phyloP scores from a whole-genome alignment of 768 basidiomycete species.

The Butyriboletus loyo region DNA sequence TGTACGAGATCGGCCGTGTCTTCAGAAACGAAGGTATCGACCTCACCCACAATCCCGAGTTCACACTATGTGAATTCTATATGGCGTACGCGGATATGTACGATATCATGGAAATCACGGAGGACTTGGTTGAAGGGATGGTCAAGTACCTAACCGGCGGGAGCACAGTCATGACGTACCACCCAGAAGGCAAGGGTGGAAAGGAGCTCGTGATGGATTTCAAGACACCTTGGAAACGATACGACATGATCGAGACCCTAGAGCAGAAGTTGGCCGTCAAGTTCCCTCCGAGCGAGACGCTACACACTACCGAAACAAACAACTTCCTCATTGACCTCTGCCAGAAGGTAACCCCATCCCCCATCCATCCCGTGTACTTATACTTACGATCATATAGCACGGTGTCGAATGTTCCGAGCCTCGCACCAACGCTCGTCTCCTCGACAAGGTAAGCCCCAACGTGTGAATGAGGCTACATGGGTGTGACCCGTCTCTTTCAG shows the following conservation, averaged over 20 bases:
- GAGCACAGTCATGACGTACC: conserved; percentile 74
- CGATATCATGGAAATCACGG: conserved; percentile 97
- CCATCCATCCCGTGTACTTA: background rate
- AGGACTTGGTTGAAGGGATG: conserved; percentile 83
- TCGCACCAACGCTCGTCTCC: conserved; percentile 87
- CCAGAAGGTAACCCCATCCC: conserved; percentile 56
- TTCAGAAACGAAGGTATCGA: conserved; percentile 99
- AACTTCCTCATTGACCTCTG: conserved; percentile 83
- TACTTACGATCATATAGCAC: conserved; percentile 49
- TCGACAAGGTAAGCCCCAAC: conserved; percentile 72
- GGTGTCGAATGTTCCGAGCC: conserved; percentile 97
- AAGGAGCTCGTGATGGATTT: conserved; percentile 80
- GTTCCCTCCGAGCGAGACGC: conserved; percentile 90
- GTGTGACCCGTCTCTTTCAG: conserved; percentile 34
- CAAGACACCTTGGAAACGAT: conserved; percentile 93
- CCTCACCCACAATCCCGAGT: conserved; percentile 98
- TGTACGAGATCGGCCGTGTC: conserved; percentile 97
- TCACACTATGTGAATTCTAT: conserved; percentile 99
- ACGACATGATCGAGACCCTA: conserved; percentile 95
- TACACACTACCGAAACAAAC: conserved; percentile 87
- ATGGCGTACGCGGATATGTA: conserved; percentile 99
- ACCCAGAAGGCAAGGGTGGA: conserved; percentile 91
- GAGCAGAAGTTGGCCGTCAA: conserved; percentile 90
- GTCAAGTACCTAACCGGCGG: conserved; percentile 85
- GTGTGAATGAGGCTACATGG: background rate